Evolutionary conservation across 257 asterid species (phyloP).

Genomic region (Solanum corneliomulleri): DNA sequence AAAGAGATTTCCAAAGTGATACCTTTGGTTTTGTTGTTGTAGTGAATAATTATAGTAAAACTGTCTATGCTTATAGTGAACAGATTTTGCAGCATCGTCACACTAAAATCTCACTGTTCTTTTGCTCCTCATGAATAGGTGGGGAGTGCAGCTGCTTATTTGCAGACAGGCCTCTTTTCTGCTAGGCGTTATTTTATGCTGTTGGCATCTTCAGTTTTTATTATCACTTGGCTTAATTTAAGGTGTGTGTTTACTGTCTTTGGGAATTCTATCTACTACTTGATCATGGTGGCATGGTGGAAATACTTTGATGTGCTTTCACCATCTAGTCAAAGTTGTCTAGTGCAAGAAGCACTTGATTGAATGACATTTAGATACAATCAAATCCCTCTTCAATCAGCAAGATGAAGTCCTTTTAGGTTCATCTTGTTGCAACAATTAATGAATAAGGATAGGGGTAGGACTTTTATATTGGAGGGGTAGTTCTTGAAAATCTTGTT

Average conservation of each 20-base stretch:
- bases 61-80: neutral
- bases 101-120: neutral
- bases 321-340: neutral
- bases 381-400: neutral
- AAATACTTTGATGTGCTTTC: neutral
- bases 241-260: slow-evolving; percentile 36
- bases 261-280: neutral
- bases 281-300: neutral
- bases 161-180: slow-evolving; percentile 52
- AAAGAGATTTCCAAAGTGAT: neutral
- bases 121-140: slow-evolving; percentile 38
- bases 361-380: neutral
- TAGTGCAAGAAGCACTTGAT: neutral
- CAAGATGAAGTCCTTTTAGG: neutral
- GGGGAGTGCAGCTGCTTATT: slow-evolving; percentile 89
- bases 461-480: neutral
- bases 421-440: neutral
- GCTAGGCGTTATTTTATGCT: slow-evolving; percentile 45
- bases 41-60: neutral
- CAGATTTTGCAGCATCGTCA: neutral
- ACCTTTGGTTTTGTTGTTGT: neutral
- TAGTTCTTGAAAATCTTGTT: neutral
- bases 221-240: slow-evolving; percentile 84
- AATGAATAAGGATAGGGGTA: neutral
- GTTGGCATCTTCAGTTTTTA: slow-evolving; percentile 54